Percentiles rank a stretch among this genome's conserved stretches.
phyloP scores from a whole-genome alignment of 2,329 filamentous ascomycete genomes.

The Paramyrothecium sp. region DNA sequence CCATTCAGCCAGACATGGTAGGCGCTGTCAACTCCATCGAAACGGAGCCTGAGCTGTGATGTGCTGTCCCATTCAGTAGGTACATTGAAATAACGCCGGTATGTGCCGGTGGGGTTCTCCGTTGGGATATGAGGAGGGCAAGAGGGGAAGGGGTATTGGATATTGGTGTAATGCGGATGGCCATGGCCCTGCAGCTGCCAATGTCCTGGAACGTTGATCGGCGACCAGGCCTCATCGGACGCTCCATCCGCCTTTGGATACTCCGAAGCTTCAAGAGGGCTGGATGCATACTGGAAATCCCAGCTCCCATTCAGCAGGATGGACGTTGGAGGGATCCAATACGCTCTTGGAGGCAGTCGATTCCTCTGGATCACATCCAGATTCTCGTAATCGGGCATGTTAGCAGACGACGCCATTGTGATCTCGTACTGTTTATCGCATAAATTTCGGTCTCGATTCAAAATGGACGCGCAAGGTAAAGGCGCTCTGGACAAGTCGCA shows the following conservation, averaged over 20 bases:
- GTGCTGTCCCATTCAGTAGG: slow-evolving; percentile 43
- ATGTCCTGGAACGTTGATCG: slow-evolving; percentile 60
- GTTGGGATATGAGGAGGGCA: slow-evolving; percentile 61
- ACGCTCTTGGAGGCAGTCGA: slow-evolving; percentile 9
- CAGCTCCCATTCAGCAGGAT: slow-evolving; percentile 42
- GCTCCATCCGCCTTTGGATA: slow-evolving; percentile 11
- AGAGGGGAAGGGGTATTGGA: slow-evolving; percentile 64
- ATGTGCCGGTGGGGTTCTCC: slow-evolving; percentile 65
- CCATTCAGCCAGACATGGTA: slow-evolving; percentile 71
- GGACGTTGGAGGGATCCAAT: slow-evolving; percentile 21
- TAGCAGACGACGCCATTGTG: too few relatives aligned
- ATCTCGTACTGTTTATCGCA: too few relatives aligned
- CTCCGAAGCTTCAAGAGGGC: slow-evolving; percentile 23
- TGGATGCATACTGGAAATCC: slow-evolving; percentile 33
- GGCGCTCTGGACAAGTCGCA: too few relatives aligned
- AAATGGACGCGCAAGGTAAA: too few relatives aligned
- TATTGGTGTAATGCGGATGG: slow-evolving; percentile 67
- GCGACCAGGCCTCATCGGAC: slow-evolving; percentile 26
- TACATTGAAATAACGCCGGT: slow-evolving; percentile 54
- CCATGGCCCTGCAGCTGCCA: slow-evolving; percentile 72
- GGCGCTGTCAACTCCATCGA: slow-evolving; percentile 71
- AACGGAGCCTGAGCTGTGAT: slow-evolving; percentile 59
- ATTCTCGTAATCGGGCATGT: slow-evolving; percentile 27
- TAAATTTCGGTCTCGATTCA: too few relatives aligned
- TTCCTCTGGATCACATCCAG: slow-evolving; percentile 14